Evolutionary conservation across 306 rosid genomes (phyloP), one percentile per base, ranked within the genome.

Genomic region (Medicago ruthenica): DNA sequence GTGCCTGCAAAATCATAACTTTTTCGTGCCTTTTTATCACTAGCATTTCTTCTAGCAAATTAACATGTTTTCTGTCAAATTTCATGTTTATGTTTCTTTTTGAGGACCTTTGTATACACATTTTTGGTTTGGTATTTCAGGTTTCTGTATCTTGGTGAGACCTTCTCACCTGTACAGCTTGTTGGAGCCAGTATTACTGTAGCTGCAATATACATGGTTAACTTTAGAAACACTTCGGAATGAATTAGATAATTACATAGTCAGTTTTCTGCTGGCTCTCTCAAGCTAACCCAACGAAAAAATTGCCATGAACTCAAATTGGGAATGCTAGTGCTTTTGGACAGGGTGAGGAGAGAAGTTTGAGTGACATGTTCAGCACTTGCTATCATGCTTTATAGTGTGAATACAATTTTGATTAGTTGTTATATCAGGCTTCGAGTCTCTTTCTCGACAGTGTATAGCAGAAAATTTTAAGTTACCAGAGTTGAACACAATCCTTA

Each of bases 151-250:
- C 88, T 95, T 45, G 95, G 91, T 2, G 96, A 92, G 86, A 92
- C 96, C 70, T 92, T 95, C 89, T 85, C 97, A 57, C 96, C 95
- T 22, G 70, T 92, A 80, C 97, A 94, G 74, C 86, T 94, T 39
- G 81, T 82, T 79, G 98, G 98, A 11, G 98, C 96, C 20, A 15
- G 82, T 68, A 24, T 94, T 45, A 94, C 98, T 48, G 65, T 95
- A 65, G 86, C 83, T 80, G 88, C 87, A 68, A 92, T 95, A 82
- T 95, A 90, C 87, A 80, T 89, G 96, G 96, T 95, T 51, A 92
- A 92, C 90, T 87, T 78, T 83, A 80, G 70, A 80, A 81, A 67
- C 57, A 82, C 78, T 31, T 74, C 80, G 59, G 90, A 92, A 76
- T 90, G 82, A 92, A 64, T 55, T 72, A 58, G 55, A 24, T 6